These are phyloP conservation scores for Alternaria dauci DNA, from an alignment of 2,329 filamentous ascomycete genomes.

Conservation along the genomic window DNA sequence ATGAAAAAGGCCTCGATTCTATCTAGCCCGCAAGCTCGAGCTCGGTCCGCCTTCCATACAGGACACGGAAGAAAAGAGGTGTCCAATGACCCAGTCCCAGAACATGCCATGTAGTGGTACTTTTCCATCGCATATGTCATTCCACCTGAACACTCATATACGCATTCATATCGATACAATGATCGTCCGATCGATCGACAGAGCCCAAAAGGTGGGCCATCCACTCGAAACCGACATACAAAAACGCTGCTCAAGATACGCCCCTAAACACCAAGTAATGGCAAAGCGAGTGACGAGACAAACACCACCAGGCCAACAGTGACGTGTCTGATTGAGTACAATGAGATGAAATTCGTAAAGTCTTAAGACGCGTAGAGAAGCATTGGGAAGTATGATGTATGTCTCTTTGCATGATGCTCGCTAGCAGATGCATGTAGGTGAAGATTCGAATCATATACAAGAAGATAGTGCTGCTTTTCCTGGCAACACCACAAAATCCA, in stretches of 20 bases:
- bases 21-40: constrained; percentile 3
- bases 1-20: not conserved
- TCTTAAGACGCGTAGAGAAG: constrained; percentile 18
- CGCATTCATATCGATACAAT: constrained; percentile 14
- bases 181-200: constrained; percentile 14
- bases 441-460: constrained; percentile 39
- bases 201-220: not conserved
- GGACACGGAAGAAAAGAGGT: not conserved
- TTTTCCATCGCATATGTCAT: constrained; percentile 11
- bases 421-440: constrained; percentile 28
- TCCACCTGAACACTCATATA: constrained; percentile 1
- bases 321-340: constrained; percentile 3
- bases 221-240: not conserved
- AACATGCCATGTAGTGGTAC: constrained; percentile 5
- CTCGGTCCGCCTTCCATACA: not conserved
- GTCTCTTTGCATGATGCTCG: constrained; percentile 27
- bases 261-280: constrained; percentile 12
- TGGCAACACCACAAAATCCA: constrained; percentile 25
- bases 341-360: constrained; percentile 9
- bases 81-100: not conserved
- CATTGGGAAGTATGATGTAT: constrained; percentile 23
- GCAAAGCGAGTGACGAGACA: constrained; percentile 12
- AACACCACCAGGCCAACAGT: not conserved
- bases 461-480: constrained; percentile 26
- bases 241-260: constrained; percentile 7